These are phyloP conservation scores for Paragyromitra xinjiangensis DNA, from an alignment of 495 filamentous ascomycete genomes.

Conservation along the genomic window DNA sequence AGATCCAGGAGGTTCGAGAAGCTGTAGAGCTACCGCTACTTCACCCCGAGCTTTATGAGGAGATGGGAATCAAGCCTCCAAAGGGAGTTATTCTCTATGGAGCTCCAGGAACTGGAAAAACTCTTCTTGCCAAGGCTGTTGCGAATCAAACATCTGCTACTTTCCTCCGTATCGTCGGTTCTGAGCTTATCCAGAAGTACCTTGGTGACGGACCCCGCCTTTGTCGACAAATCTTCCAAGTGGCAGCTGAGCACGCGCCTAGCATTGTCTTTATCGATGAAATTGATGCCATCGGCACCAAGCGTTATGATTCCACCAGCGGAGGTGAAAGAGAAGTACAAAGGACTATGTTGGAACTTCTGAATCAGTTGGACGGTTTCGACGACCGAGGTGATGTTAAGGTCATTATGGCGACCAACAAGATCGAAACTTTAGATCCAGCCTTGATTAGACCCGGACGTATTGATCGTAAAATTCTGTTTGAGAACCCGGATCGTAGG, in stretches of 20 bases:
- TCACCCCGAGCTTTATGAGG: conserved; percentile 97
- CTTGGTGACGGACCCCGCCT: conserved; percentile 94
- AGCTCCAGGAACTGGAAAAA: conserved; percentile 97
- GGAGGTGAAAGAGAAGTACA: conserved; percentile 98
- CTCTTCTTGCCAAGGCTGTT: conserved; percentile 94
- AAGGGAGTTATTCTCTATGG: conserved; percentile 99
- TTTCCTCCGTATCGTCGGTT: conserved; percentile 97
- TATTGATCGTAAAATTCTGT: conserved; percentile 99
- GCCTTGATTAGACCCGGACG: conserved; percentile 95
- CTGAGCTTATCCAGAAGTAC: conserved; percentile 98
- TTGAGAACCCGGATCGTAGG: conserved; percentile 96
- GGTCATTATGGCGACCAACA: conserved; percentile 99
- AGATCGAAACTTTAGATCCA: conserved; percentile 97
- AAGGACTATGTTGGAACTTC: conserved; percentile 96
- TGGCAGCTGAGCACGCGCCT: conserved; percentile 93
- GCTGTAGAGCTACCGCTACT: conserved; percentile 95
- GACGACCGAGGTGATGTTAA: conserved; percentile 99
- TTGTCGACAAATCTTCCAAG: conserved; percentile 97
- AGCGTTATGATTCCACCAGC: conserved; percentile 97
- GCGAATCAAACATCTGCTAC: conserved; percentile 98
- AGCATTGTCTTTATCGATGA: conserved; percentile 99
- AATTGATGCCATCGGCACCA: conserved; percentile 98
- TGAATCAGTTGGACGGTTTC: conserved; percentile 98
- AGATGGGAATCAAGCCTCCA: conserved; percentile 99
- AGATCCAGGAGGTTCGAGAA: conserved; percentile 98